Conservation (phyloP, 768 basidiomycete genomes). For the Sarcomyxa edulis region DNA sequence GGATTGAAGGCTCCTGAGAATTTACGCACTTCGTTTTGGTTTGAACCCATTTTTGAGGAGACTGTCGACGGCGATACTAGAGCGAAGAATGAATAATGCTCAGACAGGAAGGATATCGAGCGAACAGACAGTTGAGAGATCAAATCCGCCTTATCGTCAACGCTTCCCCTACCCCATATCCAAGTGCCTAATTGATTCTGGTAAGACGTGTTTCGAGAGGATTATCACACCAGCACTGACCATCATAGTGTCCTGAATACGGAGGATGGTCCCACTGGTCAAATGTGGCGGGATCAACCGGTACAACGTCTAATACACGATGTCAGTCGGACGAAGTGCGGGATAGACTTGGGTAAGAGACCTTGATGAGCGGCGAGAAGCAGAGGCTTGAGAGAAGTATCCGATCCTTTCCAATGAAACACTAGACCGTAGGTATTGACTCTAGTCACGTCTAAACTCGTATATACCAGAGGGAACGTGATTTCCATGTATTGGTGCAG, state of each 20-base stretch:
- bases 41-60: conserved; percentile 57
- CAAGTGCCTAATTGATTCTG: conserved; percentile 30
- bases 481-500: conserved; percentile 51
- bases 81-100: conserved; percentile 1
- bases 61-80: conserved; percentile 57
- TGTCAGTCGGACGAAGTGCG: conserved; percentile 18
- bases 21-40: conserved; percentile 57
- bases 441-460: conserved; percentile 51
- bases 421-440: conserved; percentile 77
- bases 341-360: no score
- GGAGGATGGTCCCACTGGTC: conserved; percentile 53
- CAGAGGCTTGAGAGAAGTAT: conserved; percentile 60
- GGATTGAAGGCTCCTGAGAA: no score
- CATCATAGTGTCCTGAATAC: conserved; percentile 53
- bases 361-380: conserved; percentile 69
- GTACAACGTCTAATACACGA: conserved; percentile 70
- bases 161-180: conserved; percentile 74
- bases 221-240: conserved; percentile 20
- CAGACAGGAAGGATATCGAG: not conserved
- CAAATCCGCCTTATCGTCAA: conserved; percentile 71
- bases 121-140: conserved; percentile 54
- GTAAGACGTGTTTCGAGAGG: not conserved
- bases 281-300: conserved; percentile 45
- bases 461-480: conserved; percentile 59
- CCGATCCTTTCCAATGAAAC: conserved; percentile 66